Percentiles rank a stretch among this genome's conserved stretches.
phyloP scores from a whole-genome alignment of 371 early-diverging fungal genomes.

The Furculomyces boomerangus region DNA sequence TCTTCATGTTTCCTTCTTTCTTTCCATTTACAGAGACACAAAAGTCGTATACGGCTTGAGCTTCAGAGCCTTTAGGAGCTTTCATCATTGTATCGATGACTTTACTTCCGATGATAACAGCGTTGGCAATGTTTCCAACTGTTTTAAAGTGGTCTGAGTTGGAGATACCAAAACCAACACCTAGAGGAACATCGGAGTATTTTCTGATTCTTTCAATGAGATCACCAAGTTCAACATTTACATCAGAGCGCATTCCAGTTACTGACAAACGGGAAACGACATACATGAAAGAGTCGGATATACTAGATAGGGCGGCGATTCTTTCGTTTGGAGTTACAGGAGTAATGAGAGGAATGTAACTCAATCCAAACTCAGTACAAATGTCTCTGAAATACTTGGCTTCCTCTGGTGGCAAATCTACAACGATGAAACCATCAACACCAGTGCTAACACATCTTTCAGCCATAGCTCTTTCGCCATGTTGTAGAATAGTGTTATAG shows the following conservation, averaged over 20 bases:
- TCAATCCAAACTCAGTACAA: constrained; percentile 56
- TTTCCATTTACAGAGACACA: constrained; percentile 42
- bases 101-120: constrained; percentile 87
- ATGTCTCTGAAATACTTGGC: constrained; percentile 58
- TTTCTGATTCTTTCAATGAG: constrained; percentile 60
- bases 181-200: constrained; percentile 59
- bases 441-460: constrained; percentile 64
- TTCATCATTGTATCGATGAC: constrained; percentile 61
- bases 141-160: constrained; percentile 68
- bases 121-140: constrained; percentile 76
- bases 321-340: constrained; percentile 78
- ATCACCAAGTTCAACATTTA: constrained; percentile 48
- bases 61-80: constrained; percentile 29
- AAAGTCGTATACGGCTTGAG: constrained; percentile 34
- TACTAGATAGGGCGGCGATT: constrained; percentile 50
- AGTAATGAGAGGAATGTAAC: constrained; percentile 86
- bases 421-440: constrained; percentile 89
- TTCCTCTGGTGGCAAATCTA: constrained; percentile 95
- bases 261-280: constrained; percentile 87
- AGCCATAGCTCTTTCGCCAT: constrained; percentile 73
- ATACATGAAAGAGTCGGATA: constrained; percentile 86
- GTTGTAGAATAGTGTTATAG: constrained; percentile 87
- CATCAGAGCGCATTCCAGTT: constrained; percentile 54
- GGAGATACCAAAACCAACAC: constrained; percentile 93
- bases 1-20: constrained; percentile 11